These are phyloP conservation scores for Globisporangium paroecandrum DNA, from an alignment of 352 stramenopile species.

Conservation along the genomic window DNA sequence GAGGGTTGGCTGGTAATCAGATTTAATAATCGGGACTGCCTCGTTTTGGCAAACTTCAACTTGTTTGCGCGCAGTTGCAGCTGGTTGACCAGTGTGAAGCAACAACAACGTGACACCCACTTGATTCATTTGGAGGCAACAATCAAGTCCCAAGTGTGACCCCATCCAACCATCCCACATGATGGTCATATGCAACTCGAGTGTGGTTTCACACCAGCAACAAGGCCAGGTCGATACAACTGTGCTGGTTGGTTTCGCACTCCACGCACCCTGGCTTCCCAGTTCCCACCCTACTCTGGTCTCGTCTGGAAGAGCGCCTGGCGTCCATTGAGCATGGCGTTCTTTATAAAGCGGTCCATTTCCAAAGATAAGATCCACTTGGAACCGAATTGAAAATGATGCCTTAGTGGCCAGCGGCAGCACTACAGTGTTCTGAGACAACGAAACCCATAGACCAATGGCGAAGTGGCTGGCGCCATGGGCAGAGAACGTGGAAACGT, in stretches of 20 bases:
- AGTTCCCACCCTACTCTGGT: background rate
- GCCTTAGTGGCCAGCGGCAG: background rate
- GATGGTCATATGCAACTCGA: background rate
- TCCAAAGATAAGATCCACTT: background rate
- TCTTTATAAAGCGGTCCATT: background rate
- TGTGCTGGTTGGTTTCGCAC: background rate
- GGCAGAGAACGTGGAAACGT: background rate
- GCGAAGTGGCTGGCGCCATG: background rate
- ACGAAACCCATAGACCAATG: background rate
- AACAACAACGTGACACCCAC: background rate
- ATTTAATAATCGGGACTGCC: background rate
- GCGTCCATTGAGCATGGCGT: background rate
- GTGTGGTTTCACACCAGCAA: background rate
- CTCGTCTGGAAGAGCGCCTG: background rate
- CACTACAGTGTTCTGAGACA: background rate
- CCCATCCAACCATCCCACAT: background rate
- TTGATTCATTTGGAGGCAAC: background rate
- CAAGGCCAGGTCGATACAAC: background rate
- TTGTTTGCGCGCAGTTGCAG: background rate
- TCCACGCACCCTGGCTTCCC: background rate
- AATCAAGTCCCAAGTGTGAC: background rate
- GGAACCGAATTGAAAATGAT: background rate
- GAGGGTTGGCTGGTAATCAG: background rate
- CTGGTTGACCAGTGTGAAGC: background rate
- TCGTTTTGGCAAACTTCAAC: background rate